phyloP scores from a whole-genome alignment of 2,329 filamentous ascomycete species.

The Paracorniculantispora psalliotae region DNA sequence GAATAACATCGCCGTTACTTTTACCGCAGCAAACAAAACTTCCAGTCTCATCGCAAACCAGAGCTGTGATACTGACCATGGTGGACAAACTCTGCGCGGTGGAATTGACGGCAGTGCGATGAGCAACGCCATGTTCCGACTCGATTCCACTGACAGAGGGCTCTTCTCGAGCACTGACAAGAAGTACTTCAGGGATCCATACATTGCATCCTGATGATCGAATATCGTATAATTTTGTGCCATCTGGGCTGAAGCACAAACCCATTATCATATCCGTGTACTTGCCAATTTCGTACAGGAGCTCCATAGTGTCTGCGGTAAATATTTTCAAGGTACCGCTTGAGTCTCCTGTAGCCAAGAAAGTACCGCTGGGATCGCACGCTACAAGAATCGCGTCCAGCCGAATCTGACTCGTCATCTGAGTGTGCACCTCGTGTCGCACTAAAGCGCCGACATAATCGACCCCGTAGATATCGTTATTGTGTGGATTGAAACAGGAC shows the following conservation, averaged over 20 bases:
- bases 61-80: not conserved
- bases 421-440: not conserved
- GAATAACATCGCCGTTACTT: not conserved
- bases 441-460: not conserved
- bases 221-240: not conserved
- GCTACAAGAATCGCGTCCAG: not conserved
- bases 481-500: not conserved
- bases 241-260: constrained; percentile 1
- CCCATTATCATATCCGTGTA: not conserved
- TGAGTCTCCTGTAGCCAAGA: not conserved
- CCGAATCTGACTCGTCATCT: not conserved
- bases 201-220: not conserved
- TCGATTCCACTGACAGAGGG: not conserved
- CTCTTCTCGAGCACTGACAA: not conserved
- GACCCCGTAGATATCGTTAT: not conserved
- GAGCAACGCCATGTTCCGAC: not conserved
- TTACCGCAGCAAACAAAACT: not conserved
- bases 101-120: not conserved
- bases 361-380: not conserved
- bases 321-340: not conserved
- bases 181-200: not conserved
- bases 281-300: not conserved
- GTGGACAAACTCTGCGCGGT: not conserved
- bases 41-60: not conserved
- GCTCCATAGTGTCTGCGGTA: constrained; percentile 1